Base-by-base conservation (phyloP, 108 stramenopile genomes). In the Nitzschia sp. region DNA sequence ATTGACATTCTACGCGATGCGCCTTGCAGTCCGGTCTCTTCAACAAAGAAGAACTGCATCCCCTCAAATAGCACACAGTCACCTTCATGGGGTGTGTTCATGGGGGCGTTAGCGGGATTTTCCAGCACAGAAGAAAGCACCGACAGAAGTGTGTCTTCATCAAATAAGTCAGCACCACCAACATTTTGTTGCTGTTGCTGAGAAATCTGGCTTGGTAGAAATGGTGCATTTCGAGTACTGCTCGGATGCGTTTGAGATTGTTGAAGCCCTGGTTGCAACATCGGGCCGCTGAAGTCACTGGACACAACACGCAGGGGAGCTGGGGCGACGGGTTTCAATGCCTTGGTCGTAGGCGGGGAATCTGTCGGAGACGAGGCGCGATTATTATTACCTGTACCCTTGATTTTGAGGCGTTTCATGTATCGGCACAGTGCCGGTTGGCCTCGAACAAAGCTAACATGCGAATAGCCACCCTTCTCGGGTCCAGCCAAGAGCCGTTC, bases 341-440 rank as follows among this genome's bases (percentile, higher is more conserved):
- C 19, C 11, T 6, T 13, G 13, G 38, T 41, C 13, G 38, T 13
- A 11, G 38, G 13, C 6, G 38, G 13, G 13, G 38, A 41, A 16
- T 50, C 21, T 4, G 19, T 4, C 19, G 48, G 60, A 26, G 38
- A 41, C 25, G 57, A 1, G 29, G 21, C 2, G 25, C 38, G 38
- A 44, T 45, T 1, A 45, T 48, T 47, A 1, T 28, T 52, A 1
- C 48, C 30, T 16, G 27, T 50, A 17, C 63, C 63, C 15, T 64
- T 64, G 2, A 64, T 64, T 30, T 64, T 64, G 1, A 50, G 46
- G 31, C 63, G 63, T 3, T 64, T 64, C 63, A 64, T 64, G 17
- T 50, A 25, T 1, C 32, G 45, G 22, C 63, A 64, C 47, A 50
- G 25, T 11, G 27, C 63, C 17, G 46, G 13, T 1, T 52, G 46